Base-by-base conservation (phyloP, 2,329 filamentous ascomycete species). In the Pseudopyricularia cyperi region DNA sequence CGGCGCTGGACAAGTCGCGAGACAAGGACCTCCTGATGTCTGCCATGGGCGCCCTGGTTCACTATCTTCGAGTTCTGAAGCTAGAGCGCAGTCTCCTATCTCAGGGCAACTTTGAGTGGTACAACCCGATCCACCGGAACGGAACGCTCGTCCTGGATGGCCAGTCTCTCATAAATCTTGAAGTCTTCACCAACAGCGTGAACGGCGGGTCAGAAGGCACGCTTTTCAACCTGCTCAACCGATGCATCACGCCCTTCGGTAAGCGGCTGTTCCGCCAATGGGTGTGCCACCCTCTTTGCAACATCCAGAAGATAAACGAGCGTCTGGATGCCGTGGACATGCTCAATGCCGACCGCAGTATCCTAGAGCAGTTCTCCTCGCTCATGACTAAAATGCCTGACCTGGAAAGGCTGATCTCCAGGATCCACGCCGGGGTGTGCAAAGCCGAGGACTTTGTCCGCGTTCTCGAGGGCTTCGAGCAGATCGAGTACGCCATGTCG, bases 91-190 rank as follows among this genome's bases (percentile, higher is more conserved):
- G 87, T 52, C 72, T 97, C 7, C 74, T 98, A 42, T 94, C 89
- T 0, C 86, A 96, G 58, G 85, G 87, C 56, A 95, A 94, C 63
- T 96, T 98, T 63, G 79, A 82, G 51, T 85, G 82, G 76, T 98
- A 98, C 65, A 89, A 86, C 63, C 93, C 93, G 0, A 97, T 98
- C 50, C 79, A 81, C 52, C 85, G 85, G 61, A 95, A 96, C 63
- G 89, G 89, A 12, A 97, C 88, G 30, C 72, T 98, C 46, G 85
- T 98, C 9, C 76, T 98, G 1, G 93, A 98, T 60, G 93, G 93
- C 1, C 93, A 98, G 64, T 97, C 90, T 22, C 74, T 98, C 59
- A 94, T 95, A 72, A 98, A 98, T 62, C 81, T 98, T n/a, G 93
- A 98, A 64, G 80, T 98, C 5, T 98, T 98, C 59, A 79, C 89